phyloP scores from a whole-genome alignment of 129 eudicot species.

The Helianthus annuus region HanXRQr2.0-SUNRISE NC_035449.2:19773453-19773952 shows the following conservation, averaged over 20 bases:
- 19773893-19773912: slow-evolving; percentile 14
- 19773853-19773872: slow-evolving; percentile 15
- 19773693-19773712: slow-evolving; percentile 19
- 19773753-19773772: not conserved
- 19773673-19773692: slow-evolving; percentile 15
- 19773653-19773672: slow-evolving; percentile 14
- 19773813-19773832: not conserved
- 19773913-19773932: not conserved
- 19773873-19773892: not conserved
- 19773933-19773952: not conserved
- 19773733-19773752: not conserved
- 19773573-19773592: too few species aligned
- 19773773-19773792: not conserved
- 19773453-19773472: too few species aligned
- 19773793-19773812: not conserved
- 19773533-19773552: too few species aligned
- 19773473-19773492: too few species aligned
- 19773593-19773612: too few species aligned
- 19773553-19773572: too few species aligned
- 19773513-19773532: too few species aligned
- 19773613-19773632: too few species aligned
- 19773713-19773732: not conserved
- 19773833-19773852: not conserved
- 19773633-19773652: slow-evolving; percentile 17
- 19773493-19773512: too few species aligned